Evolutionary conservation across 805 yeast genomes (phyloP).

Genomic region (Saccharomycopsis sp.): DNA sequence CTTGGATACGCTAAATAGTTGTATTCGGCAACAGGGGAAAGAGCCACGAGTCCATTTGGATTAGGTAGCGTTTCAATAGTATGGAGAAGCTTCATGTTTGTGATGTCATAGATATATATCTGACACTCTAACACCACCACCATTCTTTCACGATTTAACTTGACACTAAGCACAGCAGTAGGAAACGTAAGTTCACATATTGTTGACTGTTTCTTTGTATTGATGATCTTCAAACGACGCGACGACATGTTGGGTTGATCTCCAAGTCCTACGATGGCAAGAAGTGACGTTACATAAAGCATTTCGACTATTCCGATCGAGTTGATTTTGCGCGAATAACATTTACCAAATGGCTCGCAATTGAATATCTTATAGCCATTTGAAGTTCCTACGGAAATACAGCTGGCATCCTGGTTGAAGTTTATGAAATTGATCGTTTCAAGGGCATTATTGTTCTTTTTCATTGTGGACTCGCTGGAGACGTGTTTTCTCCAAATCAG

Average conservation of each 20-base stretch:
- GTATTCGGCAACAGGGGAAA: conserved; percentile 46
- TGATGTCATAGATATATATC: conserved; percentile 65
- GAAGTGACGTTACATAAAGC: conserved; percentile 66
- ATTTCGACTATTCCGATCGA: conserved; percentile 66
- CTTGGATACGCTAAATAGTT: conserved; percentile 68
- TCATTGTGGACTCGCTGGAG: conserved; percentile 20
- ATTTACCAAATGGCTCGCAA: conserved; percentile 60
- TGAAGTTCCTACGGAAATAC: conserved; percentile 63
- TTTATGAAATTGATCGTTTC: conserved; percentile 41
- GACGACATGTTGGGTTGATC: conserved; percentile 65
- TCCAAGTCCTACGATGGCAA: conserved; percentile 69
- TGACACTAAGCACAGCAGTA: conserved; percentile 50
- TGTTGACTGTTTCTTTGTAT: conserved; percentile 56
- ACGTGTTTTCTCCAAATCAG: no score
- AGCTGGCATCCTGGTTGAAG: conserved; percentile 70
- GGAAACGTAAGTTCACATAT: conserved; percentile 74
- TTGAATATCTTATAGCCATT: conserved; percentile 60
- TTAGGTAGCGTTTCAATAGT: conserved; percentile 44
- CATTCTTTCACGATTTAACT: conserved; percentile 58
- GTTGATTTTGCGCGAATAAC: conserved; percentile 42
- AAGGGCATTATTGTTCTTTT: not conserved
- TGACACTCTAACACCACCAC: conserved; percentile 58
- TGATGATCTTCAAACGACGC: conserved; percentile 74
- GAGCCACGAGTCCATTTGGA: conserved; percentile 52
- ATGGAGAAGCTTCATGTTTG: conserved; percentile 58